Conservation (phyloP, 306 rosid genomes). For the Quercus glauca region DNA sequence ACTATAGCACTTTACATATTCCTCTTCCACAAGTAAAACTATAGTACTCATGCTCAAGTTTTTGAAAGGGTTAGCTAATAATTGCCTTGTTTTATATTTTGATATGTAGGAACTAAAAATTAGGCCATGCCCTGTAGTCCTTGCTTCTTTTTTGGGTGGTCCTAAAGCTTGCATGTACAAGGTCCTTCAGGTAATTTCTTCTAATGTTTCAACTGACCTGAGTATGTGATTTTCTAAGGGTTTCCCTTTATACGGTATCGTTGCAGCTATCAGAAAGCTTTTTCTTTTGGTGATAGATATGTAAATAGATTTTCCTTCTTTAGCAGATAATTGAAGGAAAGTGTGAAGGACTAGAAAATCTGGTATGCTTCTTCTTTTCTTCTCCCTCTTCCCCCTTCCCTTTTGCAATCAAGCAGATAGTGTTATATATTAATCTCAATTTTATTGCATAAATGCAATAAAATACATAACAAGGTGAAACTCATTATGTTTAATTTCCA, state of each 20-base stretch:
- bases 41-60: neutral
- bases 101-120: conserved; percentile 63
- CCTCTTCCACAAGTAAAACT: conserved; percentile 1
- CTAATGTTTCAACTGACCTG: neutral
- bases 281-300: neutral
- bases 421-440: neutral
- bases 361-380: conserved; percentile 46
- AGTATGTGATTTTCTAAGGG: neutral
- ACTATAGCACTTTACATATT: neutral
- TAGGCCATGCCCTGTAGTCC: conserved; percentile 79
- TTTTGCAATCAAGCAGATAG: conserved; percentile 11
- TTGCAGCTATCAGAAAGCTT: neutral
- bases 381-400: neutral
- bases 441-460: neutral
- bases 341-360: conserved; percentile 46
- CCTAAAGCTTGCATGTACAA: conserved; percentile 81
- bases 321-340: conserved; percentile 74
- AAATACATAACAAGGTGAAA: neutral
- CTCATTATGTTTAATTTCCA: neutral
- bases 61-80: conserved; percentile 7
- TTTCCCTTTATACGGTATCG: neutral
- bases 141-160: conserved; percentile 92
- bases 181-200: conserved; percentile 77
- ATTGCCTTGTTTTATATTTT: conserved; percentile 2
- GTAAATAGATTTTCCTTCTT: conserved; percentile 23